A percentile compares a stretch with the other conserved stretches of the same genome.
Evolutionary conservation across 225 moss, liverwort and hornwort genomes (phyloP).

Genomic region (Polytrichum formosum): DNA sequence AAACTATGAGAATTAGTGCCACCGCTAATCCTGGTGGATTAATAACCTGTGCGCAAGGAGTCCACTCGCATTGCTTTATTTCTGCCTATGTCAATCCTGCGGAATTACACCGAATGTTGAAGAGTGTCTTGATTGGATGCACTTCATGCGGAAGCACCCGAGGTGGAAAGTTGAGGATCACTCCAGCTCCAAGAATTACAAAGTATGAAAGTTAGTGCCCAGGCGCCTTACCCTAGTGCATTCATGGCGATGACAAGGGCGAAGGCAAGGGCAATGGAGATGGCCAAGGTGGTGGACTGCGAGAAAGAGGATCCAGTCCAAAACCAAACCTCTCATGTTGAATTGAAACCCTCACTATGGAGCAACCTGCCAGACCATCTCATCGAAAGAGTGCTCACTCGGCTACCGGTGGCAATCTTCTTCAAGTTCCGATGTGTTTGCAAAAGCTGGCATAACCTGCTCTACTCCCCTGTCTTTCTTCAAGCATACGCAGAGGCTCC

Average conservation of each 20-base stretch:
- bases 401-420: conserved; percentile 47
- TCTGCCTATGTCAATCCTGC: neutral
- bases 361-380: conserved; percentile 52
- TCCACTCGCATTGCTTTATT: no score
- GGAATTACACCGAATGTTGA: neutral
- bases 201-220: neutral
- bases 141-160: conserved; percentile 5
- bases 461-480: conserved; percentile 35
- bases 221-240: neutral
- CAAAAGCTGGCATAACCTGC: conserved; percentile 36
- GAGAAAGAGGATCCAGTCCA: conserved; percentile 21
- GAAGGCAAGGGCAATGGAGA: conserved; percentile 34
- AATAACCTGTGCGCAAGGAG: no score
- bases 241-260: conserved; percentile 47
- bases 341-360: conserved; percentile 36
- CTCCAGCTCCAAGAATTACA: neutral
- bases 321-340: neutral
- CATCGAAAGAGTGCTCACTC: conserved; percentile 42
- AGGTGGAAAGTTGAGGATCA: no score
- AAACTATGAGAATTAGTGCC: neutral
- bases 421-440: conserved; percentile 52
- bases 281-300: conserved; percentile 40
- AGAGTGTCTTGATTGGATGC: neutral
- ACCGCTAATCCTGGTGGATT: neutral
- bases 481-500: conserved; percentile 38